Percentiles rank a stretch among this genome's conserved stretches.
These are phyloP conservation scores for Amaranthus tricolor DNA, from an alignment of 179 eudicot species.

Conservation along the genomic window DNA sequence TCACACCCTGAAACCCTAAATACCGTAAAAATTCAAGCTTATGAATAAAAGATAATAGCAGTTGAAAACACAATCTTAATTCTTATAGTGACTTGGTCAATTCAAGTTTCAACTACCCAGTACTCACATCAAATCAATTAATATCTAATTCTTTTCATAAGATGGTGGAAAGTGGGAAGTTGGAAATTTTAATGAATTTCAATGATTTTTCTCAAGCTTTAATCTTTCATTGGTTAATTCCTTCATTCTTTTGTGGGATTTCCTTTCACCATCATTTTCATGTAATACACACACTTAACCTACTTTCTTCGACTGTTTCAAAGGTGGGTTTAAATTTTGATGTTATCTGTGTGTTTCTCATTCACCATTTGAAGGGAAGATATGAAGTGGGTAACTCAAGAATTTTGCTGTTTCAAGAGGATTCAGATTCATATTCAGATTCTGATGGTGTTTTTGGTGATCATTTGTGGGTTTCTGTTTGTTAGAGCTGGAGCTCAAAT, in stretches of 20 bases:
- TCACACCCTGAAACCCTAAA: neutral
- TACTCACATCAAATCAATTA: neutral
- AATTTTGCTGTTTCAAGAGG: neutral
- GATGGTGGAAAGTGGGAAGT: neutral
- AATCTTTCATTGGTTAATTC: neutral
- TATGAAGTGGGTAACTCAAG: conserved; percentile 16
- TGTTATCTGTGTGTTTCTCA: neutral
- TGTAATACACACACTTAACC: neutral
- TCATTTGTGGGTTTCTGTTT: conserved; percentile 11
- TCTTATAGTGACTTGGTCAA: neutral
- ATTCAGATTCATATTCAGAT: neutral
- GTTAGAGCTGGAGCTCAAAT: conserved; percentile 17
- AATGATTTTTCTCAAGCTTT: neutral
- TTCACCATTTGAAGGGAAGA: neutral
- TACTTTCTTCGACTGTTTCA: neutral
- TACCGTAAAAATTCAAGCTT: neutral
- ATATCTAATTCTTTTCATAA: neutral
- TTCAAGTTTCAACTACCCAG: neutral
- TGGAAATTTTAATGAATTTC: conserved; percentile 1
- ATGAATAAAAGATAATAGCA: neutral
- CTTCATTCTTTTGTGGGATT: neutral
- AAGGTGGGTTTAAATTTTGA: neutral
- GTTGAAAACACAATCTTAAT: neutral
- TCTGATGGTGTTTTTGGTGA: conserved; percentile 4
- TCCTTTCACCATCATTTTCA: neutral